These are phyloP conservation scores for Collybiopsis luxurians DNA, from an alignment of 768 basidiomycete genomes.

Conservation along the genomic window DNA sequence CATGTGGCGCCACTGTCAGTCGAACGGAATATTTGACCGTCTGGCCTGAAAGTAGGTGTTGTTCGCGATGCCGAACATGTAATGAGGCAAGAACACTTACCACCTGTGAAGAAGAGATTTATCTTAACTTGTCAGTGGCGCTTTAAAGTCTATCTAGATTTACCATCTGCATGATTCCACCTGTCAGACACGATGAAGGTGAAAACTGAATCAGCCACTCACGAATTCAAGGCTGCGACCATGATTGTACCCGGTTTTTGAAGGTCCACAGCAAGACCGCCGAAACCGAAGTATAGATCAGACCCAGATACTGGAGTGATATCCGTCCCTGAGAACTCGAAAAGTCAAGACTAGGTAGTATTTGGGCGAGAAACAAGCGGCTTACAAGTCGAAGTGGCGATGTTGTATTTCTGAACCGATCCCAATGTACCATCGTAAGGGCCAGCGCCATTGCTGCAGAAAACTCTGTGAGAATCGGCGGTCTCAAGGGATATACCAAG, in stretches of 20 bases:
- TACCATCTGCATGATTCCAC: not conserved
- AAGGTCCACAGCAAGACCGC: conserved; percentile 57
- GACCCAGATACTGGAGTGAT: conserved; percentile 62
- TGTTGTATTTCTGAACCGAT: conserved; percentile 49
- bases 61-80: too few relatives aligned
- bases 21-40: conserved; percentile 64
- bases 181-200: not conserved
- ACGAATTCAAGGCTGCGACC: conserved; percentile 64
- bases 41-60: conserved; percentile 34
- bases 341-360: not conserved
- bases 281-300: conserved; percentile 61
- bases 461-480: not conserved
- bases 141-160: too few relatives aligned
- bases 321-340: conserved; percentile 42
- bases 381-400: conserved; percentile 46
- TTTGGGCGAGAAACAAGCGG: not conserved
- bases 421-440: conserved; percentile 61
- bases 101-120: not conserved
- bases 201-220: not conserved
- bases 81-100: not conserved
- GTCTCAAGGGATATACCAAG: too few relatives aligned
- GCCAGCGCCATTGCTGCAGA: conserved; percentile 50
- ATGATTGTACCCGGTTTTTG: conserved; percentile 63
- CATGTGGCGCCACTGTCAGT: conserved; percentile 57
- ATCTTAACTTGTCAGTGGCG: not conserved